phyloP scores from a whole-genome alignment of 2,329 filamentous ascomycete species.

The Fusarium keratoplasticum region DNA sequence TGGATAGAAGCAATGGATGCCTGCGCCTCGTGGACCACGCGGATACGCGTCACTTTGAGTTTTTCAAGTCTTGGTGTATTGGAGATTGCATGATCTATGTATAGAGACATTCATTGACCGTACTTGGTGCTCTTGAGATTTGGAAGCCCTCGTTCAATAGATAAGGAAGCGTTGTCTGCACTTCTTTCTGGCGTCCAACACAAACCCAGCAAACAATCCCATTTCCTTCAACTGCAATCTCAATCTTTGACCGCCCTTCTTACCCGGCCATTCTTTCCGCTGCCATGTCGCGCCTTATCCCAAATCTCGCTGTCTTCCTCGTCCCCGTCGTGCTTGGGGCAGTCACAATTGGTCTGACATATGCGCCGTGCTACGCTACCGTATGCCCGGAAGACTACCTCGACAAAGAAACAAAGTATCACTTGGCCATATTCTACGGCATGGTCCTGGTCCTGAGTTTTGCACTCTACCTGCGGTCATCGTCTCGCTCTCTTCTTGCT shows the following conservation, averaged over 20 bases:
- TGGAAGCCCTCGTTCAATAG: neutral
- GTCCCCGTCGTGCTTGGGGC: neutral
- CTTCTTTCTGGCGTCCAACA: neutral
- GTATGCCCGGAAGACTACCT: slow-evolving; percentile 9
- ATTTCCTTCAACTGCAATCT: neutral
- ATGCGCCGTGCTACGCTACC: slow-evolving; percentile 2
- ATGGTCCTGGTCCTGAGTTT: neutral
- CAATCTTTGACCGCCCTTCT: neutral
- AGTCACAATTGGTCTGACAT: neutral
- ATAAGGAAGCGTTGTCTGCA: neutral
- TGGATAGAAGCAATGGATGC: neutral
- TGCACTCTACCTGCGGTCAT: neutral
- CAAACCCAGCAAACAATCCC: neutral
- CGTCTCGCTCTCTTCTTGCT: neutral
- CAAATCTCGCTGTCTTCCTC: neutral
- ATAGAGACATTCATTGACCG: neutral
- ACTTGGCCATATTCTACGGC: slow-evolving; percentile 3
- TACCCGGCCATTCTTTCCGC: neutral
- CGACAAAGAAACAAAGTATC: neutral
- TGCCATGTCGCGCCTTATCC: neutral
- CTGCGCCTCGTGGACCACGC: neutral
- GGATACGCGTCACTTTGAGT: neutral
- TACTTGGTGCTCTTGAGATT: too few species aligned
- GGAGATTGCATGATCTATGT: neutral
- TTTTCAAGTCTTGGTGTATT: neutral